phyloP scores from a whole-genome alignment of 495 filamentous ascomycete genomes.

The Xanthoparmelia taractica region DNA sequence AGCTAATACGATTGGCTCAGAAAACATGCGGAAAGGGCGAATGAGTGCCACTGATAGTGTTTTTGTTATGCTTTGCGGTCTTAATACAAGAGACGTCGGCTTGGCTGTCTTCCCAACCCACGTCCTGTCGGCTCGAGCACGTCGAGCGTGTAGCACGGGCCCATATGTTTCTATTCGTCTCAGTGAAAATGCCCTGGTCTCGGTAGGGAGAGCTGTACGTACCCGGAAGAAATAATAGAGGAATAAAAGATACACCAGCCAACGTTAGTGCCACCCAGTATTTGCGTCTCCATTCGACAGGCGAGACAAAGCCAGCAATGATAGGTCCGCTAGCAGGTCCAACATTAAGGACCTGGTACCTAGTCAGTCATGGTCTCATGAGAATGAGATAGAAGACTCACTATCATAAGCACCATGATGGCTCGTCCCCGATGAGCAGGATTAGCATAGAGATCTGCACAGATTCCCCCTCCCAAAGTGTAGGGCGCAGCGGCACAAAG shows the following conservation, averaged over 20 bases:
- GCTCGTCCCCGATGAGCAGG: slow-evolving; percentile 14
- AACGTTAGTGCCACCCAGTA: slow-evolving; percentile 6
- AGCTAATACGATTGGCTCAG: slow-evolving; percentile 49
- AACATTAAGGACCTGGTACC: slow-evolving; percentile 17
- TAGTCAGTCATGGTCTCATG: neutral
- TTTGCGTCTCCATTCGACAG: slow-evolving; percentile 4
- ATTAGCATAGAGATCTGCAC: slow-evolving; percentile 41
- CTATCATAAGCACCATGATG: slow-evolving; percentile 9
- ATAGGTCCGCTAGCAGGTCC: slow-evolving; percentile 33
- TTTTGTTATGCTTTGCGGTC: neutral
- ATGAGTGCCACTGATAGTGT: slow-evolving; percentile 31
- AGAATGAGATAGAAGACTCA: neutral
- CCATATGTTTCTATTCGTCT: slow-evolving; percentile 6
- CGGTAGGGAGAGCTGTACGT: neutral
- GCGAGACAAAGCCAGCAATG: slow-evolving; percentile 38
- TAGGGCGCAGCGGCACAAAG: slow-evolving; percentile 42
- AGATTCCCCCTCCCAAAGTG: slow-evolving; percentile 47
- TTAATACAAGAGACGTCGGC: neutral
- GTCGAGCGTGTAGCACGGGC: slow-evolving; percentile 12
- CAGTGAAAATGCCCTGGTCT: neutral
- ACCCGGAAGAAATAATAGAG: slow-evolving; percentile 8
- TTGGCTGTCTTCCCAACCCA: neutral
- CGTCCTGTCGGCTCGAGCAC: neutral
- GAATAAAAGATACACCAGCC: slow-evolving; percentile 1
- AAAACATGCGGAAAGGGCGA: slow-evolving; percentile 48